Base-by-base conservation (phyloP, 148 eudicot genomes). In the Chenopodium berlandieri region DNA sequence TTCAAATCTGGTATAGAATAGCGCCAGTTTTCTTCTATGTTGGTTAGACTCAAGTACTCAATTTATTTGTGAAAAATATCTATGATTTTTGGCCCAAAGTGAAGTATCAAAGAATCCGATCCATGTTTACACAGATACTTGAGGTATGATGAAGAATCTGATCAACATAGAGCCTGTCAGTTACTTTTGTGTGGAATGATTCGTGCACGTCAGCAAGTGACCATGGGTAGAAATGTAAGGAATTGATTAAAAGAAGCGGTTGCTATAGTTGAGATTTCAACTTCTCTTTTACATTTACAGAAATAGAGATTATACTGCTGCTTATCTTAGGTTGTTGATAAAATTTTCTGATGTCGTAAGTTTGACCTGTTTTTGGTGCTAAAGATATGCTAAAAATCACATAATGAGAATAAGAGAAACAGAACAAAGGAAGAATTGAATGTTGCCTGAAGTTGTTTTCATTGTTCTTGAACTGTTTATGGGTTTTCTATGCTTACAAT, bases 361-460 rank as follows among this genome's bases (percentile, higher is more conserved):
- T 14, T 56, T 17, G 72, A 50, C 44, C 31, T 79, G 22, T 19
- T 63, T 37, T 52, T 34, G 37, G 40, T 37, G 7, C 44, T 37
- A 37, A 37, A 6, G 44, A 37, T 37, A 47, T 52, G 50, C 65
- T 79, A 31, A 50, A 37, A 30, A 16, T 52, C 7, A 4, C 20
- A 3, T n/a, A 47, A 7, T 30, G 27, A 73, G 71, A 60, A 64
- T 4, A 64, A 62, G 14, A 54, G 58, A 72, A 62, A 14, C 62
- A 23, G 30, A 40, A 62, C 25, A 20, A 27, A 71, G 19, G 58
- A 52, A 31, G 48, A 74, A 75, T 37, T 74, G 76, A 75, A 78
- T 76, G 50, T 65, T 74, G 74, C 75, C 76, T 48, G 13, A 30
- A 34, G n/a, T 12, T 75, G 65, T 74, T 75, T 73, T 16, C n/a